Evolutionary conservation across 768 basidiomycete species (phyloP).

Genomic region (Lactarius quietus): DNA sequence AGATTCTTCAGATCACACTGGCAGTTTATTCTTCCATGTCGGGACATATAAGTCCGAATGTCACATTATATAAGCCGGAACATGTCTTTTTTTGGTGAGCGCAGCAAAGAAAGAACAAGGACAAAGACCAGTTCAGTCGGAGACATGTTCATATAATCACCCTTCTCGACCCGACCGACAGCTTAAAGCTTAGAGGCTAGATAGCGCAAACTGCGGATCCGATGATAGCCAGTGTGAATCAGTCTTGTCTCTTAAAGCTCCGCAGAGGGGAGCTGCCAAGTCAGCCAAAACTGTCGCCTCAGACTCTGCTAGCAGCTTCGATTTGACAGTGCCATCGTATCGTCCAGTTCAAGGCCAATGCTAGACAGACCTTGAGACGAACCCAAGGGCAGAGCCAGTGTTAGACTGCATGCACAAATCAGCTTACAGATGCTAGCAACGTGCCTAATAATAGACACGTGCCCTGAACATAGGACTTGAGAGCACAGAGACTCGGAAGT

Average conservation of each 20-base stretch:
- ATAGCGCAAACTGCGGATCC: slow-evolving; percentile 1
- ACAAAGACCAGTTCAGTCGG: background rate
- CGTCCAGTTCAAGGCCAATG: background rate
- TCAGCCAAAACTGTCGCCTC: slow-evolving; percentile 2
- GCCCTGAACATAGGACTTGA: background rate
- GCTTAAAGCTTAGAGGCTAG: background rate
- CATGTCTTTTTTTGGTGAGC: background rate
- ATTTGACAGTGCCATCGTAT: background rate
- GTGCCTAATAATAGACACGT: slow-evolving; percentile 11
- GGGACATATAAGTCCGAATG: background rate
- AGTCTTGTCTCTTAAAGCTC: background rate
- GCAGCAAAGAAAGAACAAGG: background rate
- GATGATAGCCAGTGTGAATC: slow-evolving; percentile 3
- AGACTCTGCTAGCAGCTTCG: background rate
- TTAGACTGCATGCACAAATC: background rate
- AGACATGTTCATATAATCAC: background rate
- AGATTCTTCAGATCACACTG: background rate
- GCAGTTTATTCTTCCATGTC: background rate
- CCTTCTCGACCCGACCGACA: slow-evolving; percentile 4
- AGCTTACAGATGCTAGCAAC: background rate
- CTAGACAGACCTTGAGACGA: no score
- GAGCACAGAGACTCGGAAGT: background rate
- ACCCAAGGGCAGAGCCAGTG: background rate
- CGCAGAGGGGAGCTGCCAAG: background rate
- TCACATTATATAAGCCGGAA: background rate